Conservation (phyloP, 805 yeast genomes). For the Ogataea corticis region DNA sequence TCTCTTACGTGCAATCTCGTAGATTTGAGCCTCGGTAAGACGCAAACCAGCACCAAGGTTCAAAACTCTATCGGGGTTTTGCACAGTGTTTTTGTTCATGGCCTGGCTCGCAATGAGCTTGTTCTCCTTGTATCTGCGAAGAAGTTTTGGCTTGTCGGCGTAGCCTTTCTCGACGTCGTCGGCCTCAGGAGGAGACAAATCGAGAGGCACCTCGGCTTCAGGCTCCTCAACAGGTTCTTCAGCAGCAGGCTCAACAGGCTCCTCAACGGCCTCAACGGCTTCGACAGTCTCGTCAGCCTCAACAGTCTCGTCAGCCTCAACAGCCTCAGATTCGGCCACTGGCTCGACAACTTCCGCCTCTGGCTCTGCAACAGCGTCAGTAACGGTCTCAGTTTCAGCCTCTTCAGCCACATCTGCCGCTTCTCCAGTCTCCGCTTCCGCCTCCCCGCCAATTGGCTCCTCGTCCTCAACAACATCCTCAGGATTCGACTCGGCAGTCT, state of each 20-base stretch:
- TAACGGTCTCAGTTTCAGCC: not conserved
- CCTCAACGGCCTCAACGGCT: constrained; percentile 6
- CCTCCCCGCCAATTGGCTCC: constrained; percentile 10
- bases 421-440: not conserved
- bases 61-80: constrained; percentile 49
- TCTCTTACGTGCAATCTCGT: constrained; percentile 54
- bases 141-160: constrained; percentile 49
- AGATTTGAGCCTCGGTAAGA: constrained; percentile 54
- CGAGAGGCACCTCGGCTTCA: constrained; percentile 22
- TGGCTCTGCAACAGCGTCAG: not conserved
- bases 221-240: constrained; percentile 11
- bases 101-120: constrained; percentile 49
- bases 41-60: constrained; percentile 55
- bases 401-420: not conserved
- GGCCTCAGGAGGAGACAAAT: constrained; percentile 26
- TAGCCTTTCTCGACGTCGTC: constrained; percentile 42
- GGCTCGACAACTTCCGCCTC: constrained; percentile 12
- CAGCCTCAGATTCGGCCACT: constrained; percentile 1
- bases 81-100: constrained; percentile 41
- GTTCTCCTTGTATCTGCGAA: constrained; percentile 49
- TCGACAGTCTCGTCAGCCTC: constrained; percentile 15
- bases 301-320: constrained; percentile 6
- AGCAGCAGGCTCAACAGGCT: constrained; percentile 13
- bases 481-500: constrained; percentile 4
- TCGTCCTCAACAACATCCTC: constrained; percentile 22